phyloP scores from a whole-genome alignment of 208 protist species.

The Acanthamoeba healyi region DNA sequence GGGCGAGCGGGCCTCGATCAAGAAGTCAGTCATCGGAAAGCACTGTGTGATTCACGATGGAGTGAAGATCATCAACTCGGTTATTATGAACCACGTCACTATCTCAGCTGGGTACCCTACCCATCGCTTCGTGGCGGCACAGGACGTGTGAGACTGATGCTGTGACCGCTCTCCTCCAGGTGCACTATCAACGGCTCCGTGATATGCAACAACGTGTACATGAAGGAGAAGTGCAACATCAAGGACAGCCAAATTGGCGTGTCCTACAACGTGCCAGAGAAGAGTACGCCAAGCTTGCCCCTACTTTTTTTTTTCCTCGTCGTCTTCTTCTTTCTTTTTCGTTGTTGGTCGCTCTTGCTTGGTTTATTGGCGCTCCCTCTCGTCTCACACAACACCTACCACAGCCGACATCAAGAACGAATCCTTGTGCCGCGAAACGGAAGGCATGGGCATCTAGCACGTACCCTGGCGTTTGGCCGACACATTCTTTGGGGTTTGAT shows the following conservation, averaged over 20 bases:
- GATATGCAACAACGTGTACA: conserved; percentile 76
- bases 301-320: too few relatives aligned
- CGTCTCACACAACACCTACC: not conserved
- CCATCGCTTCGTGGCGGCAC: too few relatives aligned
- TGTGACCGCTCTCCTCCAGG: not conserved
- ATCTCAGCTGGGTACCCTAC: conserved; percentile 82
- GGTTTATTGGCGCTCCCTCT: not conserved
- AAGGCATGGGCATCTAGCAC: conserved; percentile 50
- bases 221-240: conserved; percentile 74
- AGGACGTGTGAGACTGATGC: not conserved
- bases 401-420: conserved; percentile 72
- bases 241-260: conserved; percentile 74
- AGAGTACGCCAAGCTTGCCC: too few relatives aligned
- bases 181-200: conserved; percentile 63
- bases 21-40: conserved; percentile 86
- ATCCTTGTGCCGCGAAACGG: conserved; percentile 54
- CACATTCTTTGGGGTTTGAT: not conserved
- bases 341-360: not conserved
- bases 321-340: not conserved
- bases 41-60: conserved; percentile 86
- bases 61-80: conserved; percentile 87
- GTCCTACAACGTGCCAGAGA: conserved; percentile 69
- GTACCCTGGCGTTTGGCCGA: not conserved
- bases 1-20: conserved; percentile 82
- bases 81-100: conserved; percentile 90